These are phyloP conservation scores for Coniella vitis DNA, from an alignment of 2,329 filamentous ascomycete species.

Conservation along the genomic window DNA sequence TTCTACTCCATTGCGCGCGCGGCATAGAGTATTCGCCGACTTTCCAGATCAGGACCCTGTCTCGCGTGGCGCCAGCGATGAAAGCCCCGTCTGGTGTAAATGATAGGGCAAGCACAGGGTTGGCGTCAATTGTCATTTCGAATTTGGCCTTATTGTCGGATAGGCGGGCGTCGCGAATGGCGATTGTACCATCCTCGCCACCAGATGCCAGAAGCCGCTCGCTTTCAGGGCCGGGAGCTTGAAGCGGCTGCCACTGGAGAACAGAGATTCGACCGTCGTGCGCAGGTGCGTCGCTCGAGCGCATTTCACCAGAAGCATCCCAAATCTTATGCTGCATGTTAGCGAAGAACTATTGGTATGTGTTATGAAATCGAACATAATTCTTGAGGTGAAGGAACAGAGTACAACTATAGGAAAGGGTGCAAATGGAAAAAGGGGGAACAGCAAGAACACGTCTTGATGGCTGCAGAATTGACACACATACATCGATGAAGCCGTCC, in stretches of 20 bases:
- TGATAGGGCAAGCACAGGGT: constrained; percentile 50
- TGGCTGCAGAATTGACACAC: constrained; percentile 20
- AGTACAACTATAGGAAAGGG: background rate
- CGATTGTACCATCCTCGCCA: constrained; percentile 55
- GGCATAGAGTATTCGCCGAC: constrained; percentile 52
- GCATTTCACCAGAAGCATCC: constrained; percentile 46
- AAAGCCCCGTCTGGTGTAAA: constrained; percentile 59
- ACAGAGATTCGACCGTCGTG: constrained; percentile 53
- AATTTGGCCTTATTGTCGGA: constrained; percentile 49
- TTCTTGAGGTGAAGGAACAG: background rate
- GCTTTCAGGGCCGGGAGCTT: constrained; percentile 31
- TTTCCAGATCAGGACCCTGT: constrained; percentile 58
- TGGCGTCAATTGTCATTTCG: constrained; percentile 52
- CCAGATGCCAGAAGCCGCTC: constrained; percentile 56
- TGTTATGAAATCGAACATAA: too few species aligned
- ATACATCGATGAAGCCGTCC: constrained; percentile 54
- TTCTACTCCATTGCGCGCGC: constrained; percentile 52
- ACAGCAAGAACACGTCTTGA: background rate
- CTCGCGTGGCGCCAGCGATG: constrained; percentile 54
- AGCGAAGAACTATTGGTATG: background rate
- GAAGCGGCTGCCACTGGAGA: constrained; percentile 54
- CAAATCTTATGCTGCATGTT: constrained; percentile 36
- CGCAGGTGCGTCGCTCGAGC: constrained; percentile 43
- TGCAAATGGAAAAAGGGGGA: background rate
- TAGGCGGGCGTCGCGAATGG: constrained; percentile 54